These are phyloP conservation scores for Passiflora organensis DNA, from an alignment of 345 rosid genomes.

Conservation along the genomic window DNA sequence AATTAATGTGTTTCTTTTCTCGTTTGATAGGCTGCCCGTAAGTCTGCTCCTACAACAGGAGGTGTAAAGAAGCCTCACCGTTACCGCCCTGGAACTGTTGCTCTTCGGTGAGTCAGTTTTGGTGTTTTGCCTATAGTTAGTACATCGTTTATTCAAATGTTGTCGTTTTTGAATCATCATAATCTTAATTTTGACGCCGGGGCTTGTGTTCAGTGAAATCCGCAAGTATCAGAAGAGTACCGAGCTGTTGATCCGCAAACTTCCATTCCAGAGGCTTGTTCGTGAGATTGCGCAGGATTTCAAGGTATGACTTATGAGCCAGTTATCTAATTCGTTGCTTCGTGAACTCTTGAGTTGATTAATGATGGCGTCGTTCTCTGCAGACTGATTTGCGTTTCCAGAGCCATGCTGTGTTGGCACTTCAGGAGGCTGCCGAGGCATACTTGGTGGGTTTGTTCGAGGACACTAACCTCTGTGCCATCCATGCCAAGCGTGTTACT, in stretches of 20 bases:
- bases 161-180: too few species aligned
- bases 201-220: conserved; percentile 11
- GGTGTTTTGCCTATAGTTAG: too few species aligned
- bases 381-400: conserved; percentile 24
- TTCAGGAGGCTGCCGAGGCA: conserved; percentile 22
- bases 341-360: too few species aligned
- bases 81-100: conserved; percentile 22
- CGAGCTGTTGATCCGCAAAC: conserved; percentile 14
- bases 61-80: conserved; percentile 20
- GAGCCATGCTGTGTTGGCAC: conserved; percentile 17
- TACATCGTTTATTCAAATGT: too few species aligned
- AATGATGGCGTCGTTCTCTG: background rate
- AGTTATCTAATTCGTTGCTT: too few species aligned
- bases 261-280: conserved; percentile 20
- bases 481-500: conserved; percentile 21
- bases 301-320: too few species aligned
- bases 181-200: background rate
- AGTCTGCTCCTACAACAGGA: conserved; percentile 22
- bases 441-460: conserved; percentile 16
- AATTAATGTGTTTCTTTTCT: too few species aligned
- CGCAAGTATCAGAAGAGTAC: conserved; percentile 19
- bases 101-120: conserved; percentile 11
- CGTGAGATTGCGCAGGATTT: conserved; percentile 24
- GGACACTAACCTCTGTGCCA: conserved; percentile 15
- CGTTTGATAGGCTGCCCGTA: conserved; percentile 12